Evolutionary conservation across 331 rosid genomes (phyloP).

Genomic region (Telfairia occidentalis): DNA sequence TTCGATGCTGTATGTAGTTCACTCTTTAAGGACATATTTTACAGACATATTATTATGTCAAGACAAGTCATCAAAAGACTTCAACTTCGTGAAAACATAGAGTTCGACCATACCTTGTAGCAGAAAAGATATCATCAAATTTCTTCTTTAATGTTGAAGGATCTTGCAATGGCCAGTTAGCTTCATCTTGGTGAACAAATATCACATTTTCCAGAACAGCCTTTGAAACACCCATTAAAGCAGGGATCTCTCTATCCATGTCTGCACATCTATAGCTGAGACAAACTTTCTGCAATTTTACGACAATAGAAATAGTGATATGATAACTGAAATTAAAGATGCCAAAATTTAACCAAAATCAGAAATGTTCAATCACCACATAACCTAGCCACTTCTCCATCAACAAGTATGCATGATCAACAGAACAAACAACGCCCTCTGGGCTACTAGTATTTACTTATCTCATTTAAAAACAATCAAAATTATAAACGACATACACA

Average conservation of each 20-base stretch:
- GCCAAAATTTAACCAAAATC: not conserved
- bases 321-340: not conserved
- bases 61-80: conserved; percentile 1
- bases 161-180: conserved; percentile 97
- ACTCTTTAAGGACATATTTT: not conserved
- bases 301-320: not conserved
- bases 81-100: not conserved
- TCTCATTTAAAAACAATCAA: not conserved
- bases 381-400: not conserved
- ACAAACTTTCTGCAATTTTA: conserved; percentile 56
- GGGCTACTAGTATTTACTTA: not conserved
- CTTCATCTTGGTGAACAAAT: conserved; percentile 96
- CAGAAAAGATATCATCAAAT: conserved; percentile 91
- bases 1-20: not conserved
- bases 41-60: not conserved
- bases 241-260: conserved; percentile 83
- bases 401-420: not conserved
- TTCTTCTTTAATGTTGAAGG: conserved; percentile 88
- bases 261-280: conserved; percentile 97
- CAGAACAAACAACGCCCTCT: not conserved
- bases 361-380: not conserved
- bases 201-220: conserved; percentile 86
- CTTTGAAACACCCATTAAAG: conserved; percentile 95
- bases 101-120: conserved; percentile 65
- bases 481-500: not conserved